Conservation (phyloP, 2,329 filamentous ascomycete species). For the Exophiala aquamarina region DNA sequence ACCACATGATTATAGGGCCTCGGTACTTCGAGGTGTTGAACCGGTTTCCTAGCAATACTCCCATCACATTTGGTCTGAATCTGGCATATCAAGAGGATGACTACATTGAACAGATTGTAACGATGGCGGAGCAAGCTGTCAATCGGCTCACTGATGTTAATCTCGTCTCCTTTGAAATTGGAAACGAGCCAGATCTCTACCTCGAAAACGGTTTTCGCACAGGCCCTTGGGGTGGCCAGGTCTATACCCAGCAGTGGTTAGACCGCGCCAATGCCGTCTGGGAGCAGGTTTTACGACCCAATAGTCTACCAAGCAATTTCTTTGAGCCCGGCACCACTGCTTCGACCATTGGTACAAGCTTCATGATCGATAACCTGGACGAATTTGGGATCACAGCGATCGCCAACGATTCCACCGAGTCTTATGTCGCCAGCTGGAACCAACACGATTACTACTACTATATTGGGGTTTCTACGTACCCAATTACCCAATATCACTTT, state of each 20-base stretch:
- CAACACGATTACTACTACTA: constrained; percentile 58
- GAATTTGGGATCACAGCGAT: constrained; percentile 39
- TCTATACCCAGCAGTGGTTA: constrained; percentile 48
- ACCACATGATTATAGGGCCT: constrained; percentile 49
- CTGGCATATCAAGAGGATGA: constrained; percentile 48
- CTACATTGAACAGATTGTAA: constrained; percentile 44
- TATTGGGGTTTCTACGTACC: constrained; percentile 46
- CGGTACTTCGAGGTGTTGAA: constrained; percentile 49
- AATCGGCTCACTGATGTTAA: constrained; percentile 25
- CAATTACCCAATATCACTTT: constrained; percentile 46
- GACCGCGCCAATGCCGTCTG: constrained; percentile 45
- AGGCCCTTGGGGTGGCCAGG: constrained; percentile 43
- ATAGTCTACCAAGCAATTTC: constrained; percentile 41
- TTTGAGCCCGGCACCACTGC: constrained; percentile 53
- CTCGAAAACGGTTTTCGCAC: constrained; percentile 46
- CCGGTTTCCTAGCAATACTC: constrained; percentile 50
- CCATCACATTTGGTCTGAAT: constrained; percentile 52
- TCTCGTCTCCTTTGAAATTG: constrained; percentile 33
- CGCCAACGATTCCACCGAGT: constrained; percentile 34
- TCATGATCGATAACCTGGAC: constrained; percentile 45
- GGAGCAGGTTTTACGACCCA: constrained; percentile 46
- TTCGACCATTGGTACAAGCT: constrained; percentile 53
- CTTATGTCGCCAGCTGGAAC: constrained; percentile 48
- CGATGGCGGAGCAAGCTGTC: constrained; percentile 35
- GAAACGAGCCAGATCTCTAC: constrained; percentile 34